phyloP scores from a whole-genome alignment of 2,329 filamentous ascomycete species.

The Fusarium hostae region DNA sequence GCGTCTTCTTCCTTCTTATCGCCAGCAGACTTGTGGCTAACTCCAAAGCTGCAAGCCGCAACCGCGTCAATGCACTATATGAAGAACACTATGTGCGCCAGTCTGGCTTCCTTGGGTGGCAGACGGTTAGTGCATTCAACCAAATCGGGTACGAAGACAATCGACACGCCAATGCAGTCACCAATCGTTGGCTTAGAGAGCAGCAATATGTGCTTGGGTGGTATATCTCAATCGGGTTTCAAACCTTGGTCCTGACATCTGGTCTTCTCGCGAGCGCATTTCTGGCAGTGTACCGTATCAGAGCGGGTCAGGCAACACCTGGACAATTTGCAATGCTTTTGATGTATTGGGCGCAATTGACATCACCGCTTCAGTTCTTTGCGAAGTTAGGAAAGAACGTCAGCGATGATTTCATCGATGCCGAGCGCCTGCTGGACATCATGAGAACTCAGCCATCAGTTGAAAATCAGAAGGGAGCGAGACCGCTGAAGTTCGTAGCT shows the following conservation, averaged over 20 bases:
- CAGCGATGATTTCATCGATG: constrained; percentile 66
- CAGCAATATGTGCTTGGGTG: constrained; percentile 56
- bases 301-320: constrained; percentile 66
- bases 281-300: constrained; percentile 73
- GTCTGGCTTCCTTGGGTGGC: constrained; percentile 68
- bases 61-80: constrained; percentile 63
- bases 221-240: constrained; percentile 64
- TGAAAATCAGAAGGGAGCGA: constrained; percentile 62
- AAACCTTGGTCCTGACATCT: constrained; percentile 72
- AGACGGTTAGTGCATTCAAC: constrained; percentile 69
- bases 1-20: constrained; percentile 65
- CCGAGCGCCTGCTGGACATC: constrained; percentile 67
- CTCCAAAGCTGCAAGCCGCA: constrained; percentile 61
- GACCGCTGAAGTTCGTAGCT: constrained; percentile 60
- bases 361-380: constrained; percentile 77
- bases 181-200: constrained; percentile 52
- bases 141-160: constrained; percentile 67
- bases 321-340: constrained; percentile 78
- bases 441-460: constrained; percentile 68
- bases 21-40: constrained; percentile 62
- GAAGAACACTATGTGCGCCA: constrained; percentile 66
- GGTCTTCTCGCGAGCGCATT: constrained; percentile 74
- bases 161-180: constrained; percentile 63
- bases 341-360: constrained; percentile 79
- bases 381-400: constrained; percentile 66